Conservation (phyloP, 805 yeast species). For the Sugiyamaella qingdaonensis region DNA sequence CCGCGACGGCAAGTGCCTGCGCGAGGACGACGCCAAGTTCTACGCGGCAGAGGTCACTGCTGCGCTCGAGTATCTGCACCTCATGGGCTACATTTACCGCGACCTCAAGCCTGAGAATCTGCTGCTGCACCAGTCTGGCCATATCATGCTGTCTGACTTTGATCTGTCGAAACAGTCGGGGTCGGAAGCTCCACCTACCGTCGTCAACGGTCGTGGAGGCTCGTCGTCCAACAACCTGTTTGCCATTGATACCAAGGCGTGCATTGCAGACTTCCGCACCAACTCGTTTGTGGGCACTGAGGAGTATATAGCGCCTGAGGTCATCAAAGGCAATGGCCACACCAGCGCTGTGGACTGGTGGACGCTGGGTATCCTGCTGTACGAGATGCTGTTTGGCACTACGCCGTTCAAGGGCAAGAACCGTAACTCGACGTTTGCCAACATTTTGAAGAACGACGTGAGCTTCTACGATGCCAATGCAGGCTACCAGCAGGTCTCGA, state of each 20-base stretch:
- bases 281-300: slow-evolving; percentile 99
- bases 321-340: slow-evolving; percentile 94
- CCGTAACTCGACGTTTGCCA: slow-evolving; percentile 84
- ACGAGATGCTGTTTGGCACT: slow-evolving; percentile 92
- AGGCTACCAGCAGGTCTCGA: slow-evolving; percentile 52
- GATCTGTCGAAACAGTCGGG: slow-evolving; percentile 89
- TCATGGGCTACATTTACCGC: slow-evolving; percentile 96
- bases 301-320: slow-evolving; percentile 98
- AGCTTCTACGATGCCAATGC: slow-evolving; percentile 58
- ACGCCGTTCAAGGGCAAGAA: slow-evolving; percentile 95
- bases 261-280: slow-evolving; percentile 93
- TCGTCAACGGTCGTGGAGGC: slow-evolving; percentile 40
- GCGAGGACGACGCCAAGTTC: slow-evolving; percentile 85
- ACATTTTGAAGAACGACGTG: slow-evolving; percentile 79
- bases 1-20: slow-evolving; percentile 75
- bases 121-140: slow-evolving; percentile 91
- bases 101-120: slow-evolving; percentile 97
- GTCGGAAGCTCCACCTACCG: slow-evolving; percentile 69
- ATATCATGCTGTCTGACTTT: slow-evolving; percentile 95
- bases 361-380: slow-evolving; percentile 91
- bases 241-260: slow-evolving; percentile 86
- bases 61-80: slow-evolving; percentile 89
- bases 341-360: slow-evolving; percentile 99
- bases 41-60: slow-evolving; percentile 97
- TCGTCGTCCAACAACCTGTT: slow-evolving; percentile 44